Base-by-base conservation (phyloP, 2,329 filamentous ascomycete species). In the Neonectria ditissima region DNA sequence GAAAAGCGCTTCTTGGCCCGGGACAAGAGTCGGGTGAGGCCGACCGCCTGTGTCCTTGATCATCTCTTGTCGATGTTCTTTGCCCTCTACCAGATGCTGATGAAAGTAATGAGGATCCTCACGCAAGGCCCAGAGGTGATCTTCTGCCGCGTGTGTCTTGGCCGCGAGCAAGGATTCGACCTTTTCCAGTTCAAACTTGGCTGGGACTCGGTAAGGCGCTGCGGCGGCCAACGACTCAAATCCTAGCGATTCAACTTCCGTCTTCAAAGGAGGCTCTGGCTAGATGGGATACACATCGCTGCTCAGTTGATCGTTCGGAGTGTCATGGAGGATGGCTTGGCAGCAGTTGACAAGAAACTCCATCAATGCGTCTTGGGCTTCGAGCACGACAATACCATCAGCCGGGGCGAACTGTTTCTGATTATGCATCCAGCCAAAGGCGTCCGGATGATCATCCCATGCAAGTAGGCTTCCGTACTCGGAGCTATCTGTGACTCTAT, bases 51-150 rank as follows among this genome's bases (percentile, higher is more conserved):
- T 66, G 57, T 86, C 83, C 18, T 73, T 79, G 18, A 86, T 22
- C 57, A 77, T 73, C 50, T 85, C 81, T 10, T 74, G 72, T 0
- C 80, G 75, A 20, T 89, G 86, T 14, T 87, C 83, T 20, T 76
- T 78, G 34, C 71, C 69, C 1, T 86, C 82, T 8, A 70, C 64
- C 1, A 87, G 45, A 0, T 74, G 58, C 2, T 84, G 77, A 5
- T 78, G 74, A 65, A 89, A 89, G 73, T 88, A 89, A 0, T 75
- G 75, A 0, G 87, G 87, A 69, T 90, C 88, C 67, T 90, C 87
- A 10, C 87, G 80, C 3, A 90, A 75, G 0, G 80, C 69, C 81
- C 81, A 86, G 0, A 88, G 47, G 66, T 89, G 85, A 71, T 89
- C 86, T 59, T 86, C 81, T 0, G 81, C 80, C 3, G 79, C 78